These are phyloP conservation scores for Coniferiporia weirii DNA, from an alignment of 1,284 basidiomycete species.

Conservation along the genomic window DNA sequence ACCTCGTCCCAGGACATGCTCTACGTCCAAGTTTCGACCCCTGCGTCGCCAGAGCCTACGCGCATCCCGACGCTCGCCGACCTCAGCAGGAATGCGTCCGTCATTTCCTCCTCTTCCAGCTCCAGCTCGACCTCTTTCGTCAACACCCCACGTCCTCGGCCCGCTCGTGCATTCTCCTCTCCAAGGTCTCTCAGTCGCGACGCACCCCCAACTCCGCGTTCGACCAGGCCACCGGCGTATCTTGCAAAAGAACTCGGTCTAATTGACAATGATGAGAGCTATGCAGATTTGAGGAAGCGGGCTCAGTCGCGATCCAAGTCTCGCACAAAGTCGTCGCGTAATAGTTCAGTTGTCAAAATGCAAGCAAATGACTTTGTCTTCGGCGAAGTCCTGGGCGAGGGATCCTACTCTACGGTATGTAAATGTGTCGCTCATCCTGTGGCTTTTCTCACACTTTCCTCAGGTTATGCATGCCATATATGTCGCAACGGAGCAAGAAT, in stretches of 20 bases:
- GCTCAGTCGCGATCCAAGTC: constrained; percentile 33
- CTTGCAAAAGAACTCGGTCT: constrained; percentile 54
- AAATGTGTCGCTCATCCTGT: neutral
- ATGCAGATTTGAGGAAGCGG: constrained; percentile 21
- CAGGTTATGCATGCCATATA: constrained; percentile 61
- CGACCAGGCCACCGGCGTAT: constrained; percentile 50
- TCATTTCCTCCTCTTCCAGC: constrained; percentile 64
- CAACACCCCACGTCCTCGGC: constrained; percentile 48
- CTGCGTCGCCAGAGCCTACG: constrained; percentile 31
- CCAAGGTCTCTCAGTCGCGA: constrained; percentile 54
- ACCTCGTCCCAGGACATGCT: constrained; percentile 31
- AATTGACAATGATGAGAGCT: constrained; percentile 30
- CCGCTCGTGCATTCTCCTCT: constrained; percentile 60
- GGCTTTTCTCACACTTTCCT: constrained; percentile 1
- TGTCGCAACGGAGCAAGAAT: constrained; percentile 53
- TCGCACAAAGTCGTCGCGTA: constrained; percentile 31
- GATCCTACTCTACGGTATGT: constrained; percentile 73
- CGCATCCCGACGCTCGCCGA: constrained; percentile 47
- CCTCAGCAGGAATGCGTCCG: constrained; percentile 70
- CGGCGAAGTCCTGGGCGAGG: constrained; percentile 67
- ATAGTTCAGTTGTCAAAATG: constrained; percentile 42
- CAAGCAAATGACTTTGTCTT: constrained; percentile 65
- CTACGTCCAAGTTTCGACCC: constrained; percentile 33
- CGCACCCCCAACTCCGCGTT: constrained; percentile 40
- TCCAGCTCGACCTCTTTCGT: constrained; percentile 47